Percentiles rank a stretch among this genome's conserved stretches.
These are phyloP conservation scores for Curvularia sp. DNA, from an alignment of 2,329 filamentous ascomycete species.

Conservation along the genomic window DNA sequence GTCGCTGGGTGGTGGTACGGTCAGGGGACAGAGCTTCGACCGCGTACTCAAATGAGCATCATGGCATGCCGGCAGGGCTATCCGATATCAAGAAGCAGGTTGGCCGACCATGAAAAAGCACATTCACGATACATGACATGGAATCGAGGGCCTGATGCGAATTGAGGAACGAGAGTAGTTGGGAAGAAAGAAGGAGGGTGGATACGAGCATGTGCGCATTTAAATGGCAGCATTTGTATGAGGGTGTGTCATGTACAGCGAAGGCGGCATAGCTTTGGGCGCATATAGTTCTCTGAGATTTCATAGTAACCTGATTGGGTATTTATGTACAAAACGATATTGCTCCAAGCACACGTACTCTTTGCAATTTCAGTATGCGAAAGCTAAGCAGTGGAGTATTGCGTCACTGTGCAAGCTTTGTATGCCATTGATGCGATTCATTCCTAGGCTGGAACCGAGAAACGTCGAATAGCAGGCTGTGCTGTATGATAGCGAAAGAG, in stretches of 20 bases:
- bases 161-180: background rate
- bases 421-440: background rate
- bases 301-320: constrained; percentile 11
- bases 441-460: background rate
- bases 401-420: constrained; percentile 7
- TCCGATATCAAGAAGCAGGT: background rate
- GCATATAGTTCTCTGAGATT: constrained; percentile 13
- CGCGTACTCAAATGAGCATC: constrained; percentile 71
- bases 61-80: background rate
- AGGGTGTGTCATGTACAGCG: constrained; percentile 32
- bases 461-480: background rate
- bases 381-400: background rate
- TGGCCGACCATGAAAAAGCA: background rate
- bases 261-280: constrained; percentile 41
- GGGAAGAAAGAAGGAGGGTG: background rate
- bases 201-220: constrained; percentile 9
- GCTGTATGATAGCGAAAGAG: background rate
- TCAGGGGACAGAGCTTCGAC: constrained; percentile 78
- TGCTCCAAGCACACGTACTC: background rate
- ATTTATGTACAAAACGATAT: background rate
- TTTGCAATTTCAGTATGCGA: background rate
- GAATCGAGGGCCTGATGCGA: background rate
- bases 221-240: constrained; percentile 36
- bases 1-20: constrained; percentile 80
- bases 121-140: background rate